Conservation (phyloP, 495 filamentous ascomycete genomes). For the Penicillium parvum region DNA sequence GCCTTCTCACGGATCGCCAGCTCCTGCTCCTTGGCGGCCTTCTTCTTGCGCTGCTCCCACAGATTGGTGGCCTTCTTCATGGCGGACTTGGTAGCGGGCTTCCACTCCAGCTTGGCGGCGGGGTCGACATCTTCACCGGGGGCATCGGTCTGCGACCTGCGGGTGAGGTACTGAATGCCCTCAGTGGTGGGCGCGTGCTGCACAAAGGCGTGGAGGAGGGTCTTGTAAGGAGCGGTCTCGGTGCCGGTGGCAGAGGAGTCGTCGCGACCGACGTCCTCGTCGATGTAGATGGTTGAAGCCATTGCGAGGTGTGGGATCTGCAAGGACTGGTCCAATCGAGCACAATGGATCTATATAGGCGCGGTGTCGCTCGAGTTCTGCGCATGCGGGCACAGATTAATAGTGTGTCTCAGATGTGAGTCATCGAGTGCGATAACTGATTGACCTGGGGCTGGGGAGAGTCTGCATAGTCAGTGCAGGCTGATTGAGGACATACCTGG, state of each 20-base stretch:
- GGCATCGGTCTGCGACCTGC: slow-evolving; percentile 63
- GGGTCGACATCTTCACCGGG: slow-evolving; percentile 52
- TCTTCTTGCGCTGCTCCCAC: slow-evolving; percentile 71
- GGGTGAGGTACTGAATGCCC: slow-evolving; percentile 59
- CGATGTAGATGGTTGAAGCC: slow-evolving; percentile 63
- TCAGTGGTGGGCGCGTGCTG: slow-evolving; percentile 57
- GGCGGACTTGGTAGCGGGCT: slow-evolving; percentile 75
- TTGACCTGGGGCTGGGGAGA: neutral
- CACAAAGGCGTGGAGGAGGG: slow-evolving; percentile 69
- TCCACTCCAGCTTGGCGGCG: slow-evolving; percentile 59
- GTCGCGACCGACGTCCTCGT: slow-evolving; percentile 74
- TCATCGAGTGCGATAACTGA: slow-evolving; percentile 10
- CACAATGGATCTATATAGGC: slow-evolving; percentile 3
- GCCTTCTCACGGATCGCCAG: slow-evolving; percentile 65
- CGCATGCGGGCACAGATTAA: slow-evolving; percentile 1
- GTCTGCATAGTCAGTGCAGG: neutral
- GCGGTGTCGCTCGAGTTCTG: neutral
- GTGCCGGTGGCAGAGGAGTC: slow-evolving; percentile 62
- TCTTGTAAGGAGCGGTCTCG: slow-evolving; percentile 73
- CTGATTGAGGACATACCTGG: slow-evolving; percentile 2
- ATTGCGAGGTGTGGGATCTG: slow-evolving; percentile 18
- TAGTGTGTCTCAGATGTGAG: slow-evolving; percentile 13
- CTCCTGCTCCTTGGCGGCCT: slow-evolving; percentile 65
- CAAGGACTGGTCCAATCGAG: neutral
- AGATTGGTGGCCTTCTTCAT: slow-evolving; percentile 75